Evolutionary conservation across 2,329 filamentous ascomycete species (phyloP), one percentile per base, ranked within the genome.

Genomic region (Pyrenophora seminiperda): DNA sequence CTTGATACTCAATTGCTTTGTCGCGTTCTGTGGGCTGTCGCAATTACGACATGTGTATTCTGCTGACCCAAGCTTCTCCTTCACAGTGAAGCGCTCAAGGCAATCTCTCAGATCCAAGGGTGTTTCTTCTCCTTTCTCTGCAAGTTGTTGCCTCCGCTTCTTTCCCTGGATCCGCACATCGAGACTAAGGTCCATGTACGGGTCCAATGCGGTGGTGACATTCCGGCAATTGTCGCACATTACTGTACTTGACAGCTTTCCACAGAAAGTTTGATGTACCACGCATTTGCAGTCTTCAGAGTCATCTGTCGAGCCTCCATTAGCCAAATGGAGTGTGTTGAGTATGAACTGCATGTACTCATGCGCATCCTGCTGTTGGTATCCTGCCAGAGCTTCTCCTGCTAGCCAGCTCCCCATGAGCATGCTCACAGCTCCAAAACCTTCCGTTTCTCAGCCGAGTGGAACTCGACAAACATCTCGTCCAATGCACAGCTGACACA

Each of bases 301-400:
- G 34, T 65, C 59, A 17, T 54, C 56, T 41, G 67, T 61, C 3
- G 68, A 65, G 38, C 89, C 86, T 11, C 86, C 86, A 62, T 92
- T 94, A 32, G 91, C 79, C 7, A 77, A 85, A 68, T 97, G 93
- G 13, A 99, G 81, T 63, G 94, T 90, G 75, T 97, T 93, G 29
- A 95, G 88, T 27, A 97, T 83, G 67, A 96, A 97, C 70, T 96
- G 91, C 73, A 97, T 95, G 75, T 96, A 97, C 71, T 97, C 93
- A 69, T 97, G 93, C 0, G 93, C 93, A 68, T 97, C 93, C 76
- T 97, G 93, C 74, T 97, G 93, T 65, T 92, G 90, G 64, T 95
- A 96, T 9, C 92, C 94, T 1, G 93, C 90, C 17, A 80, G 66
- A 14, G 74, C 70, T 69, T 77, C 77, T 71, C 90, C 89, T 4